These are phyloP conservation scores for Alternaria atra DNA, from an alignment of 2,329 filamentous ascomycete genomes.

Conservation along the genomic window DNA sequence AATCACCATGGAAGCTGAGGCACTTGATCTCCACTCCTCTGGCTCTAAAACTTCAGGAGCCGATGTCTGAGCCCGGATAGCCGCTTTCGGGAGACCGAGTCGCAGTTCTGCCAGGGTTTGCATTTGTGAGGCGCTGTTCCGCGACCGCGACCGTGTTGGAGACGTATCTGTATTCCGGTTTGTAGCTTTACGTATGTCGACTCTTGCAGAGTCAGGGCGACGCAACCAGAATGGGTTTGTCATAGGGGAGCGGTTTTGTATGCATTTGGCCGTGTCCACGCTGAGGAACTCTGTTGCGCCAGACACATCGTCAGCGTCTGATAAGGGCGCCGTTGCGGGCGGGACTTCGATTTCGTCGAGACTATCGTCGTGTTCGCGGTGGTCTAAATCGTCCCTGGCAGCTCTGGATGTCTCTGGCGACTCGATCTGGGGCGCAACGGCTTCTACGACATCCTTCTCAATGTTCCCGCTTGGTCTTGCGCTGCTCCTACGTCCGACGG, in stretches of 20 bases:
- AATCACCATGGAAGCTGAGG: constrained; percentile 37
- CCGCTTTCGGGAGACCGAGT: constrained; percentile 26
- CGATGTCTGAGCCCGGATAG: constrained; percentile 11
- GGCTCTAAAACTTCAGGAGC: constrained; percentile 5
- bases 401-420: constrained; percentile 35
- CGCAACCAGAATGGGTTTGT: constrained; percentile 37
- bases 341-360: constrained; percentile 21
- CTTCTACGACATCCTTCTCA: background rate
- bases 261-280: constrained; percentile 20
- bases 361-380: constrained; percentile 19
- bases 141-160: constrained; percentile 28
- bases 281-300: constrained; percentile 30
- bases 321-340: constrained; percentile 28
- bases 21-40: constrained; percentile 29
- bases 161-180: constrained; percentile 28
- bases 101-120: constrained; percentile 17
- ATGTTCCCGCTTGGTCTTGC: constrained; percentile 1
- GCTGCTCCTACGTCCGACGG: background rate
- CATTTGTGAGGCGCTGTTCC: constrained; percentile 14
- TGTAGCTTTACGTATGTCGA: constrained; percentile 12
- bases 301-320: constrained; percentile 18
- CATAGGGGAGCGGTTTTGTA: constrained; percentile 19
- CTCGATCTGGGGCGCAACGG: constrained; percentile 8
- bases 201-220: constrained; percentile 22
- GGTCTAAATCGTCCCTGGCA: constrained; percentile 1